Conservation (phyloP, 139 green algal genomes). For the Mesotaenium endlicherianum region DNA sequence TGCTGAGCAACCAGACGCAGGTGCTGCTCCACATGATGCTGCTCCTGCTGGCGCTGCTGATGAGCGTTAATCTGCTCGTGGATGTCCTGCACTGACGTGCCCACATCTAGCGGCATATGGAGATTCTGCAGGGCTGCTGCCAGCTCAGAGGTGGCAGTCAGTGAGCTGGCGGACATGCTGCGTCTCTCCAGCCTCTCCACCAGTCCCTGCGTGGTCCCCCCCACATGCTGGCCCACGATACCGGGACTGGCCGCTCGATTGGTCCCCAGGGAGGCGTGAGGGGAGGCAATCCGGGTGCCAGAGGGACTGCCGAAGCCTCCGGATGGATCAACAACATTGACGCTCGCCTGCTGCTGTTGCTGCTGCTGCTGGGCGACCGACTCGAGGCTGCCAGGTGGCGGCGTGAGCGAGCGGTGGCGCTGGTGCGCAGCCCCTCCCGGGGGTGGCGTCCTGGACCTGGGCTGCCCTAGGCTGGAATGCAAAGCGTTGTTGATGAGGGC, state of each 20-base stretch:
- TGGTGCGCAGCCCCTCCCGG: neutral
- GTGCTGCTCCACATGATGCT: conserved; percentile 25
- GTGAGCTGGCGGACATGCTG: neutral
- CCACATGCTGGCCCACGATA: conserved; percentile 6
- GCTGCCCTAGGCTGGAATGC: too few species aligned
- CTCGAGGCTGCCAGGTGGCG: too few species aligned
- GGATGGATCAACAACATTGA: conserved; percentile 3
- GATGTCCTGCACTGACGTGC: neutral
- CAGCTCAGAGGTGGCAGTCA: conserved; percentile 2
- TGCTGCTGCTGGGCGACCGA: too few species aligned
- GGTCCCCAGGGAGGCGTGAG: neutral
- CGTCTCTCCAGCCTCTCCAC: neutral
- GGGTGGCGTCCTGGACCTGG: neutral
- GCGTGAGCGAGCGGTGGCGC: neutral
- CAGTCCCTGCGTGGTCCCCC: neutral
- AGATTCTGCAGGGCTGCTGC: conserved; percentile 27
- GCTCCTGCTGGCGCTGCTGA: conserved; percentile 12
- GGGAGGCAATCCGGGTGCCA: neutral
- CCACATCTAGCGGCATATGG: neutral
- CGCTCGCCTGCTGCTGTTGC: too few species aligned
- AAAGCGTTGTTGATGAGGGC: neutral
- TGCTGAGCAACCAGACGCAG: conserved; percentile 18
- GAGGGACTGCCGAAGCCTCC: neutral
- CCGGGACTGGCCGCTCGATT: conserved; percentile 16
- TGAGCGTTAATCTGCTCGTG: conserved; percentile 12